Percentiles rank a stretch among this genome's conserved stretches.
phyloP scores from a whole-genome alignment of 352 stramenopile genomes.

The Phytophthora syringae region DNA sequence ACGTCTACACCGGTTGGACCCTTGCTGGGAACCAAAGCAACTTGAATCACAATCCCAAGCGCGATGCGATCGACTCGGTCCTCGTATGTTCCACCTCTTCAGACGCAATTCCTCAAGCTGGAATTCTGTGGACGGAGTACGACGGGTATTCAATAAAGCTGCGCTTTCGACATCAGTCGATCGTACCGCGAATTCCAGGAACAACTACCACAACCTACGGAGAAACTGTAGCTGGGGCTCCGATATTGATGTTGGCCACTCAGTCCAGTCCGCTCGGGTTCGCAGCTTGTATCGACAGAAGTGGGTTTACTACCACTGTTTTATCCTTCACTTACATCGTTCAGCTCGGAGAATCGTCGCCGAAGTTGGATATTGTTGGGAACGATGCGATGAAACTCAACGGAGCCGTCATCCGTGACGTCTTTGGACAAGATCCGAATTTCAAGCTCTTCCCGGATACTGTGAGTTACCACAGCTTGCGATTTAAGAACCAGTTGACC shows the following conservation, averaged over 20 bases:
- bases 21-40: conserved; percentile 14
- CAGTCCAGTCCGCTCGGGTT: conserved; percentile 40
- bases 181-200: conserved; percentile 26
- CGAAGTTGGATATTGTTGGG: conserved; percentile 52
- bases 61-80: conserved; percentile 43
- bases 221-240: conserved; percentile 45
- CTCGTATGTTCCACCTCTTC: conserved; percentile 50
- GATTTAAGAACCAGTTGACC: conserved; percentile 61
- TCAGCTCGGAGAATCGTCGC: conserved; percentile 34
- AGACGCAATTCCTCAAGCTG: conserved; percentile 21
- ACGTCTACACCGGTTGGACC: conserved; percentile 41
- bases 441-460: conserved; percentile 58
- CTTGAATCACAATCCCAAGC: conserved; percentile 65
- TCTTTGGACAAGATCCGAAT: conserved; percentile 49
- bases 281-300: conserved; percentile 64
- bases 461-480: conserved; percentile 52
- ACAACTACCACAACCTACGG: conserved; percentile 33
- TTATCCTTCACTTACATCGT: conserved; percentile 68
- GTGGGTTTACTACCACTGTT: conserved; percentile 41
- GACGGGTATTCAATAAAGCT: conserved; percentile 73
- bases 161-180: conserved; percentile 52
- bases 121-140: conserved; percentile 76
- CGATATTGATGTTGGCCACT: conserved; percentile 53
- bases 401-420: conserved; percentile 49
- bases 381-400: conserved; percentile 53